Conservation (phyloP, 306 rosid genomes). For the Cicer chorassanicum region DNA sequence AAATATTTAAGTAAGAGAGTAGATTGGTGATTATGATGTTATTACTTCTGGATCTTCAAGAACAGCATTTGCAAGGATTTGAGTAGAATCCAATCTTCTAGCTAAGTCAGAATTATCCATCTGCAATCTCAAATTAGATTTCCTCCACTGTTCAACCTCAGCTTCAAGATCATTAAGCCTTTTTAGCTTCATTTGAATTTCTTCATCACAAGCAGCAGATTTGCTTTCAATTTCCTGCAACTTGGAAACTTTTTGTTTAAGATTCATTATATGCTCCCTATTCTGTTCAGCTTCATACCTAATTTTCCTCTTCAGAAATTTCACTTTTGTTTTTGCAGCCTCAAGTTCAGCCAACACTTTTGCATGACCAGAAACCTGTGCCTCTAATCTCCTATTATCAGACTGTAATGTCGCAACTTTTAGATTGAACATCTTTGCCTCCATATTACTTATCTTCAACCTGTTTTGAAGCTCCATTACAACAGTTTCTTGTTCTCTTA, state of each 20-base stretch:
- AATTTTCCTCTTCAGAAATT: slow-evolving; percentile 72
- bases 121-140: slow-evolving; percentile 61
- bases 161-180: slow-evolving; percentile 65
- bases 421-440: slow-evolving; percentile 76
- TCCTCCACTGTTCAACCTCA: slow-evolving; percentile 62
- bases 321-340: slow-evolving; percentile 65
- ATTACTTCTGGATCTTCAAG: slow-evolving; percentile 71
- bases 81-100: slow-evolving; percentile 75
- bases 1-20: too few species aligned
- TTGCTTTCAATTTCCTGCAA: slow-evolving; percentile 66
- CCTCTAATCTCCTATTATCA: slow-evolving; percentile 67
- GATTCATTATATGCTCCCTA: slow-evolving; percentile 64
- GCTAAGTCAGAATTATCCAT: slow-evolving; percentile 68
- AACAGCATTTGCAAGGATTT: slow-evolving; percentile 78
- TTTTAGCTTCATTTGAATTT: slow-evolving; percentile 51
- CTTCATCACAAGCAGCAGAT: slow-evolving; percentile 44
- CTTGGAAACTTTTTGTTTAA: slow-evolving; percentile 67
- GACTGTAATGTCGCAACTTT: slow-evolving; percentile 75
- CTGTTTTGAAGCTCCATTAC: slow-evolving; percentile 84
- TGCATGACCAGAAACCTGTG: slow-evolving; percentile 59
- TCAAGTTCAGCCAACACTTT: slow-evolving; percentile 70
- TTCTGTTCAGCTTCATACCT: slow-evolving; percentile 77
- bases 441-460: slow-evolving; percentile 74
- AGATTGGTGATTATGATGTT: too few species aligned
- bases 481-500: slow-evolving; percentile 81